phyloP scores from a whole-genome alignment of 2,329 filamentous ascomycete genomes.

The Ascochyta lentis region DNA sequence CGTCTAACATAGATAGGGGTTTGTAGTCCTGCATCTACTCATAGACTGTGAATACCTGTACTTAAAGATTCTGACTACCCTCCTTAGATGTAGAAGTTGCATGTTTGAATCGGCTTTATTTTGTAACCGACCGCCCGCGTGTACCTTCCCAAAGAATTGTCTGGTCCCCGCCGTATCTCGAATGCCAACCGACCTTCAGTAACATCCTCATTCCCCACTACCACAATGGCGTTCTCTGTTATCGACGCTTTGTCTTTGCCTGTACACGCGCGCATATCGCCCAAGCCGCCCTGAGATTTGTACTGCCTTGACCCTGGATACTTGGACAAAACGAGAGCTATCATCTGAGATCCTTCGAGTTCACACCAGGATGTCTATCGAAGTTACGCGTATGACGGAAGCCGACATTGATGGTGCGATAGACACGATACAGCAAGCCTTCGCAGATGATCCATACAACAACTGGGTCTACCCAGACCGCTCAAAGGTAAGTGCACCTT shows the following conservation, averaged over 20 bases:
- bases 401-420: constrained; percentile 69
- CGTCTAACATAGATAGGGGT: no score
- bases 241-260: not conserved
- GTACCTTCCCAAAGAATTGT: constrained; percentile 10
- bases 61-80: no score
- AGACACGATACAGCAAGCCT: constrained; percentile 70
- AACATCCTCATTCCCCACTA: constrained; percentile 14
- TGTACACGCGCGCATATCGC: not conserved
- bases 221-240: constrained; percentile 18
- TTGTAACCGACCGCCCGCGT: not conserved
- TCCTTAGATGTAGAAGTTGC: no score
- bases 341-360: not conserved
- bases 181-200: constrained; percentile 5
- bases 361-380: constrained; percentile 52
- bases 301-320: not conserved
- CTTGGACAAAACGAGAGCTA: not conserved
- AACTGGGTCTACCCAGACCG: constrained; percentile 68
- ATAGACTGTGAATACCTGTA: no score
- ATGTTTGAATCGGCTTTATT: no score
- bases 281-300: not conserved
- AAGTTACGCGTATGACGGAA: constrained; percentile 63
- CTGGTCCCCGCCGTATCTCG: constrained; percentile 8
- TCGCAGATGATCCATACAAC: constrained; percentile 71
- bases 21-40: no score
- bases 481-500: constrained; percentile 54